Evolutionary conservation across 768 basidiomycete species (phyloP), one percentile per base, ranked within the genome.

Genomic region (Leccinum rimulosum): DNA sequence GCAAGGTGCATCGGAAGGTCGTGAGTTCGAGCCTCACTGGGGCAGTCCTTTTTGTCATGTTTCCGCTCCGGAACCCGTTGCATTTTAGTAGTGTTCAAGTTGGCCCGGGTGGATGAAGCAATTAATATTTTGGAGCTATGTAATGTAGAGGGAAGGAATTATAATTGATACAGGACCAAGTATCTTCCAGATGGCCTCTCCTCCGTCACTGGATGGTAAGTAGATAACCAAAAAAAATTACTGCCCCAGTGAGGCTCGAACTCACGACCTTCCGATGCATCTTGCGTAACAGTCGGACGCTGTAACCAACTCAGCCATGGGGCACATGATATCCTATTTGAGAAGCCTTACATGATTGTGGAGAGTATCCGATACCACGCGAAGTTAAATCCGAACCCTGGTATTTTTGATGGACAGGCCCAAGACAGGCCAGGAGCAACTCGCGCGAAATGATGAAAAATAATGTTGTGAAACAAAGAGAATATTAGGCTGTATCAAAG

Each of bases 251-350:
- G 79, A 85, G 84, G 80, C 78, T 84, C 79, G 83, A 84, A 84
- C 84, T 83, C 80, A 80, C 79, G 83, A 84, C 81, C 82, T 84
- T 83, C 80, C 82, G 82, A 83, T 83, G 68, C 19, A 31, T 2
- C 3, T 10, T 14, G 3, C 1, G 25, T 85, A 85, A 86, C 84
- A 85, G 84, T 86, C 84, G 84, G 84, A 85, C 84, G 84, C 84
- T 84, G 82, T 85, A 77, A 85, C 84, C 84, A 85, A 85, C 84
- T 85, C 80, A 85, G 84, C 84, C 84, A 85, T 82, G 84, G 84
- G 84, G 84, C 84, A 85, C n/a, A 9, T 27, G 0, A 4, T 45
- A 2, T 40, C 3, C 10, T 28, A 28, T 55, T 36, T 0, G 0
- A 38, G 30, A 50, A 17, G 1, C 0, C 12, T 47, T 61, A 50